Evolutionary conservation across 352 stramenopile species (phyloP).

Genomic region (Globisporangium paroecandrum): DNA sequence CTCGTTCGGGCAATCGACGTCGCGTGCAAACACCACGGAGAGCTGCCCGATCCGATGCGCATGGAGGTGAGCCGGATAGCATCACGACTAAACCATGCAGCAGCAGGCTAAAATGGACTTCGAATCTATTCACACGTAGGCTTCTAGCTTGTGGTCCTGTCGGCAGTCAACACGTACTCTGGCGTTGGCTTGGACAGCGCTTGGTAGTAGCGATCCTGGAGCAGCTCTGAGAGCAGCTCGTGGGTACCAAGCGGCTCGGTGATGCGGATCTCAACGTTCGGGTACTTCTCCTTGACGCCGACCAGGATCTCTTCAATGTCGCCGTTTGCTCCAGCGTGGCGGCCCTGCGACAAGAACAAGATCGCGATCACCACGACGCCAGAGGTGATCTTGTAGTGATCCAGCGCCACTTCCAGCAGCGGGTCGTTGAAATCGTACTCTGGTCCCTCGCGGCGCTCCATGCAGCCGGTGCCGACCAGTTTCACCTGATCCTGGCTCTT

Average conservation of each 20-base stretch:
- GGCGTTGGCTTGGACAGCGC: slow-evolving; percentile 23
- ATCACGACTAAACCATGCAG: slow-evolving; percentile 25
- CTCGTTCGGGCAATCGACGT: slow-evolving; percentile 65
- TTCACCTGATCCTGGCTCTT: slow-evolving; percentile 34
- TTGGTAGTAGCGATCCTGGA: slow-evolving; percentile 60
- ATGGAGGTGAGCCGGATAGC: slow-evolving; percentile 56
- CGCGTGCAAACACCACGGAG: slow-evolving; percentile 45
- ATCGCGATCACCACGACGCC: slow-evolving; percentile 68
- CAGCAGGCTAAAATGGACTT: not conserved
- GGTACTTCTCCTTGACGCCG: slow-evolving; percentile 36
- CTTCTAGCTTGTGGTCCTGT: not conserved
- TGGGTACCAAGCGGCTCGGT: slow-evolving; percentile 67
- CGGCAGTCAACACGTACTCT: slow-evolving; percentile 23
- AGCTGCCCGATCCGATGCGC: slow-evolving; percentile 49
- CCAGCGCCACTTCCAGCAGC: slow-evolving; percentile 57
- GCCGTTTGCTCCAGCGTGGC: slow-evolving; percentile 65
- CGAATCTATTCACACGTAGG: not conserved
- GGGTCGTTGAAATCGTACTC: slow-evolving; percentile 85
- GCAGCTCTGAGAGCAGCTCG: slow-evolving; percentile 52
- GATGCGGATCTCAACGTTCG: slow-evolving; percentile 50
- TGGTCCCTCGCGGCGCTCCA: slow-evolving; percentile 69
- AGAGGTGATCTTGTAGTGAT: slow-evolving; percentile 56
- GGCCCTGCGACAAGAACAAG: slow-evolving; percentile 74
- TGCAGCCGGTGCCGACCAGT: slow-evolving; percentile 55
- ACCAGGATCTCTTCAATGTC: slow-evolving; percentile 78